A percentile compares a stretch with the other conserved stretches of the same genome.
Evolutionary conservation across 805 yeast genomes (phyloP).

Genomic region (Saturnispora besseyi): DNA sequence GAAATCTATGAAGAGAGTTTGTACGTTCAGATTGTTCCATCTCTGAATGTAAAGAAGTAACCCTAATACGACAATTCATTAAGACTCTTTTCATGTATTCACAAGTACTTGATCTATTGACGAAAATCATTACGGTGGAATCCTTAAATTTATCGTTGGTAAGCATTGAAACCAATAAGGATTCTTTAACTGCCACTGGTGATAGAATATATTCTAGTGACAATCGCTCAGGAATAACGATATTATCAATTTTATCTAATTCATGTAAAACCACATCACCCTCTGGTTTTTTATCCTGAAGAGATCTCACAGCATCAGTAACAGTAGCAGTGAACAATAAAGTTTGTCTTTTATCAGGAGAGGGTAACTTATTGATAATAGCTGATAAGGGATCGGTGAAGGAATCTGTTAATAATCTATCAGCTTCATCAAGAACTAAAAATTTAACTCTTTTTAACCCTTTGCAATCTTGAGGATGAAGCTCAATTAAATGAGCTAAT

Average conservation of each 20-base stretch:
- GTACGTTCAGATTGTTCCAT: constrained; percentile 91
- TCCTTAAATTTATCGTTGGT: constrained; percentile 53
- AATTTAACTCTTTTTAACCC: constrained; percentile 74
- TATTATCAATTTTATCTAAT: constrained; percentile 60
- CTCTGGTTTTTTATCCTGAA: constrained; percentile 48
- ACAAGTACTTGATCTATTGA: constrained; percentile 83
- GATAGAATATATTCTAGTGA: constrained; percentile 58
- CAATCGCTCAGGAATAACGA: constrained; percentile 73
- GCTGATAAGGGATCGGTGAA: constrained; percentile 70
- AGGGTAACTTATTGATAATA: constrained; percentile 67
- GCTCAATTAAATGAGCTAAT: constrained; percentile 76
- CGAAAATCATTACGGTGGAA: constrained; percentile 77
- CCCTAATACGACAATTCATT: constrained; percentile 63
- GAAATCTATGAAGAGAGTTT: constrained; percentile 82
- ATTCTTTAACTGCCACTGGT: constrained; percentile 86
- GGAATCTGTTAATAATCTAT: constrained; percentile 74
- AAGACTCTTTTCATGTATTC: constrained; percentile 77
- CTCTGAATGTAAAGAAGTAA: constrained; percentile 87
- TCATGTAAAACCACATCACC: constrained; percentile 62
- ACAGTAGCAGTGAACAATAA: constrained; percentile 91
- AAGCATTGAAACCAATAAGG: constrained; percentile 66
- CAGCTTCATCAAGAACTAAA: constrained; percentile 93
- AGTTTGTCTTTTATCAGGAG: constrained; percentile 70
- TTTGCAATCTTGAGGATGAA: constrained; percentile 79
- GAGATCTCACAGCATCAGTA: constrained; percentile 79